phyloP scores from a whole-genome alignment of 257 asterid genomes.

The Lithospermum erythrorhizon region DNA sequence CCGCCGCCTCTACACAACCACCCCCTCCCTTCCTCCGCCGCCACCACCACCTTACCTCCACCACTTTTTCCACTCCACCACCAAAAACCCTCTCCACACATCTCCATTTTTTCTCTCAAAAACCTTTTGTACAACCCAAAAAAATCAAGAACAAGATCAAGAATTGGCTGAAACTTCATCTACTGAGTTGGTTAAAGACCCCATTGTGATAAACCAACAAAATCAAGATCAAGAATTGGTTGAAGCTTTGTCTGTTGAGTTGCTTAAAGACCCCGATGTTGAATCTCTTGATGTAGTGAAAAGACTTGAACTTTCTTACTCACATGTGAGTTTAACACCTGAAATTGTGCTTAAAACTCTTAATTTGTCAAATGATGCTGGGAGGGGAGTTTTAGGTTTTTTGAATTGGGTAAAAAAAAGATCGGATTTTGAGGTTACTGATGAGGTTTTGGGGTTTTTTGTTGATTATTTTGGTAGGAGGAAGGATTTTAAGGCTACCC shows the following conservation, averaged over 20 bases:
- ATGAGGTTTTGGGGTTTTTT: slow-evolving; percentile 48
- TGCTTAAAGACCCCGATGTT: slow-evolving; percentile 36
- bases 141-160: slow-evolving; percentile 13
- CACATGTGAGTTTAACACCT: slow-evolving; percentile 45
- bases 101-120: slow-evolving; percentile 13
- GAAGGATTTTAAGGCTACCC: slow-evolving; percentile 79
- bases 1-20: slow-evolving; percentile 24
- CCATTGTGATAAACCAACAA: no score
- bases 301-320: slow-evolving; percentile 72
- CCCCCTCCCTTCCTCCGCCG: slow-evolving; percentile 9
- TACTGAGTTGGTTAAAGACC: slow-evolving; percentile 42
- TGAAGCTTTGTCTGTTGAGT: slow-evolving; percentile 43
- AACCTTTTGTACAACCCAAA: slow-evolving; percentile 32
- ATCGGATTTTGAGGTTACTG: slow-evolving; percentile 37
- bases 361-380: slow-evolving; percentile 63
- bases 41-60: slow-evolving; percentile 1
- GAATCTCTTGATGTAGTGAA: slow-evolving; percentile 55
- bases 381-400: slow-evolving; percentile 53
- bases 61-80: slow-evolving; percentile 11
- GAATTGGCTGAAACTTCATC: slow-evolving; percentile 32
- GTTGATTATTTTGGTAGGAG: slow-evolving; percentile 78
- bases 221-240: slow-evolving; percentile 19
- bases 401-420: slow-evolving; percentile 60
- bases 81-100: slow-evolving; percentile 9
- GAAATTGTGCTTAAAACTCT: slow-evolving; percentile 40